Evolutionary conservation across 2,329 filamentous ascomycete species (phyloP), one percentile per base, ranked within the genome.

Genomic region (Exserohilum rostratum): DNA sequence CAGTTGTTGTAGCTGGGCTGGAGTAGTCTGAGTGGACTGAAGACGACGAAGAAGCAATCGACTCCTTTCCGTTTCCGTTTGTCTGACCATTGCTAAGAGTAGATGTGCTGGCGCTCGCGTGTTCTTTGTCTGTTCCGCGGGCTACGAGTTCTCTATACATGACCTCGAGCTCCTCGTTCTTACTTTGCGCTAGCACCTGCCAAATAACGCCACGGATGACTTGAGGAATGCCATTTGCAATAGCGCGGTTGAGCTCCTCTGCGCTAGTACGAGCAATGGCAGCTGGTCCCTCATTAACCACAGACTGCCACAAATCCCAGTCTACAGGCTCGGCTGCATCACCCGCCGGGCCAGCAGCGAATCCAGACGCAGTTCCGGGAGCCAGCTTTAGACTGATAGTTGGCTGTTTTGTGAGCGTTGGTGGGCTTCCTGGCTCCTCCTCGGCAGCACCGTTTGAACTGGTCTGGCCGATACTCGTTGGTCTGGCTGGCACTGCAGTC

Each of bases 201-300:
- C 95, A 99, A 46, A 99, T 93, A 2, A 99, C 95, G n/a, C 95
- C 96, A 54, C 95, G 88, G 58, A 99, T 96, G 3, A 93, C 93
- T 63, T 89, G 92, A 1, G 95, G 95, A 53, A 99, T 99, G 29
- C 95, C 95, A 34, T 89, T 90, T 45, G 93, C 90, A 65, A 99
- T 97, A 18, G 95, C 93, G 62, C 84, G 86, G 70, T 93, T 96
- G 53, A 99, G 80, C 72, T 97, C 93, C 67, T 96, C 91, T 0
- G 93, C 84, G 69, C 92, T 96, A 3, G 91, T 92, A 55, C 91
- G 87, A 10, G 91, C 90, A 45, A 98, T 90, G 9, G 91, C 93
- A 25, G 91, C 87, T 13, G 93, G 92, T 0, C 95, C 95, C 78
- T 97, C 91, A 64, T 97, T 96, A 30, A 99, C 95, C 3, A 99